A percentile compares a stretch with the other conserved stretches of the same genome.
These are phyloP conservation scores for Colletotrichum sp. DNA, from an alignment of 2,329 filamentous ascomycete genomes.

Conservation along the genomic window DNA sequence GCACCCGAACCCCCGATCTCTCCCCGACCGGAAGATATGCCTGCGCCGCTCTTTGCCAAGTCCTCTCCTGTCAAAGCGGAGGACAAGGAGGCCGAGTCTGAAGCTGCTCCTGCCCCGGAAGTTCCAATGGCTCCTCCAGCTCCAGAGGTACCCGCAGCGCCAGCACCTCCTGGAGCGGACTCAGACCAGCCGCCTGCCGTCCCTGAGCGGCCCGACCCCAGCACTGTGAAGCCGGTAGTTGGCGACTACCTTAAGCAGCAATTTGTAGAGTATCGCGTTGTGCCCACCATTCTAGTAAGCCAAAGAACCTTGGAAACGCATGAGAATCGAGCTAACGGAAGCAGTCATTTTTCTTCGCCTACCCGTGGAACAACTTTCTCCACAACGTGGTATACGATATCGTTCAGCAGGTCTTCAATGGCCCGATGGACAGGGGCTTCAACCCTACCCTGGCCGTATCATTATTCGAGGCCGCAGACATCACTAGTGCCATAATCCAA, in stretches of 20 bases:
- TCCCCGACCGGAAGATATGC: conserved; percentile 70
- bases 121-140: neutral
- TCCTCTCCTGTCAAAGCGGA: neutral
- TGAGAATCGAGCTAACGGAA: neutral
- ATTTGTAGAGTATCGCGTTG: conserved; percentile 93
- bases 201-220: conserved; percentile 17
- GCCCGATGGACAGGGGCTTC: conserved; percentile 94
- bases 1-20: conserved; percentile 36
- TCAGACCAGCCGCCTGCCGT: conserved; percentile 21
- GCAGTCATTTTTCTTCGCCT: conserved; percentile 96
- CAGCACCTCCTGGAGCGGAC: neutral
- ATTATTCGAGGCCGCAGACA: conserved; percentile 87
- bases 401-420: conserved; percentile 98
- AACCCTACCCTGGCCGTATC: conserved; percentile 91
- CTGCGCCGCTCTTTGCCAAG: conserved; percentile 68
- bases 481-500: conserved; percentile 90
- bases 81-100: conserved; percentile 16
- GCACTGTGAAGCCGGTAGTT: conserved; percentile 71
- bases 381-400: conserved; percentile 99
- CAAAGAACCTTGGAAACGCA: neutral
- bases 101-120: conserved; percentile 27
- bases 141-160: conserved; percentile 9
- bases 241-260: conserved; percentile 95
- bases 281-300: conserved; percentile 91
- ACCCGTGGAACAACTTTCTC: conserved; percentile 99